Evolutionary conservation across 2,329 filamentous ascomycete species (phyloP).

Genomic region (Diaporthe sp.): DNA sequence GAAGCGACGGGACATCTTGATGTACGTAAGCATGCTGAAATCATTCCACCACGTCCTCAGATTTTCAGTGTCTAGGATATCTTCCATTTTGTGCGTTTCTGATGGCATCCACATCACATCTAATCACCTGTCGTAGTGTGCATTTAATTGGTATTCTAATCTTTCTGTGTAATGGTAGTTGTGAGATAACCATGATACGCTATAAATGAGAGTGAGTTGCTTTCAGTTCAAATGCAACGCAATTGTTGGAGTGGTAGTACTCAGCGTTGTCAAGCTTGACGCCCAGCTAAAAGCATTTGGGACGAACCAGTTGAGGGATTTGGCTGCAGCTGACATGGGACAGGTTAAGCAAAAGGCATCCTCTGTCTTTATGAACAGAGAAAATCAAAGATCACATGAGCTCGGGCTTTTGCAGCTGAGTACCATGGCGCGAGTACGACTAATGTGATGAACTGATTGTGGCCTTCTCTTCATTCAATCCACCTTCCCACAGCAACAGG

Average conservation of each 20-base stretch:
- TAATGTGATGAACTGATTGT: background rate
- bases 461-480: background rate
- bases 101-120: background rate
- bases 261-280: too few species aligned
- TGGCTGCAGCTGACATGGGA: background rate
- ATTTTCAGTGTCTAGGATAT: background rate
- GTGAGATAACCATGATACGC: background rate
- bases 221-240: background rate
- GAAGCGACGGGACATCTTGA: background rate
- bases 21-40: background rate
- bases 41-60: background rate
- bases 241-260: too few species aligned
- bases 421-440: background rate
- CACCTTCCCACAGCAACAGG: too few species aligned
- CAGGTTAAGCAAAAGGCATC: background rate
- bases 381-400: background rate
- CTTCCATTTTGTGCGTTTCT: background rate
- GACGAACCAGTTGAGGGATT: background rate
- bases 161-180: background rate
- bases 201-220: background rate
- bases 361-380: rapidly evolving
- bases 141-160: background rate
- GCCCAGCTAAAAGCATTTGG: background rate
- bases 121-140: background rate
- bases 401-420: background rate